phyloP scores from a whole-genome alignment of 1,284 basidiomycete genomes.

The Tilletia setariae region DNA sequence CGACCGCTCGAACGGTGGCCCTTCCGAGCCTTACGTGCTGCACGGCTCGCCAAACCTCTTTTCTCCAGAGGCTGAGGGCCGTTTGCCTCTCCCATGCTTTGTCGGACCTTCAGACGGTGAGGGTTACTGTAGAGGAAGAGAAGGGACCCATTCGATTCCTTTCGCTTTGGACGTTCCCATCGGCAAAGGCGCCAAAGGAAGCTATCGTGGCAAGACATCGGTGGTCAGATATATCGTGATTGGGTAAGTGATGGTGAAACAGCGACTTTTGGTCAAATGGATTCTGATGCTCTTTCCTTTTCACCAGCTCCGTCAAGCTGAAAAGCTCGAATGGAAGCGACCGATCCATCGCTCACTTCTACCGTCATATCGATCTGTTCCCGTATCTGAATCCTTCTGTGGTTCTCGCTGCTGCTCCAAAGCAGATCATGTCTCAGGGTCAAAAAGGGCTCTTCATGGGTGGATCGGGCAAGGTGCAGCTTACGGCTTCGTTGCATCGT shows the following conservation, averaged over 20 bases:
- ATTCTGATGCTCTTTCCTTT: constrained; percentile 28
- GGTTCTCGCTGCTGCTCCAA: constrained; percentile 65
- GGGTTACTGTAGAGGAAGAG: constrained; percentile 63
- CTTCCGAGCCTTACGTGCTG: constrained; percentile 47
- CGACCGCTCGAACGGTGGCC: constrained; percentile 39
- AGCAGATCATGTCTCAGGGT: constrained; percentile 65
- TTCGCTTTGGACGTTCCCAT: constrained; percentile 75
- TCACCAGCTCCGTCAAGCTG: constrained; percentile 69
- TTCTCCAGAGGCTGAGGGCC: constrained; percentile 57
- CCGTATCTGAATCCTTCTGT: constrained; percentile 70
- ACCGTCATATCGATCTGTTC: constrained; percentile 77
- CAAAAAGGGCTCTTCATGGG: constrained; percentile 65
- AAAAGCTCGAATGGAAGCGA: constrained; percentile 62
- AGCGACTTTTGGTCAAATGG: constrained; percentile 7
- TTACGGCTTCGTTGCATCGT: constrained; percentile 72
- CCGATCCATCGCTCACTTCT: constrained; percentile 85
- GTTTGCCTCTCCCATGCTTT: constrained; percentile 59
- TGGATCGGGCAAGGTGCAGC: constrained; percentile 66
- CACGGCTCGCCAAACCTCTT: constrained; percentile 43
- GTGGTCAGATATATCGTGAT: constrained; percentile 81
- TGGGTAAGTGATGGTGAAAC: constrained; percentile 59
- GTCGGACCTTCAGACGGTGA: constrained; percentile 62
- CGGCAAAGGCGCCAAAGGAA: constrained; percentile 71
- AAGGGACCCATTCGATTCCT: constrained; percentile 69
- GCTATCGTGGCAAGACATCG: constrained; percentile 63